Base-by-base conservation (phyloP, 2,329 filamentous ascomycete genomes). In the Xylariaceae sp. region DNA sequence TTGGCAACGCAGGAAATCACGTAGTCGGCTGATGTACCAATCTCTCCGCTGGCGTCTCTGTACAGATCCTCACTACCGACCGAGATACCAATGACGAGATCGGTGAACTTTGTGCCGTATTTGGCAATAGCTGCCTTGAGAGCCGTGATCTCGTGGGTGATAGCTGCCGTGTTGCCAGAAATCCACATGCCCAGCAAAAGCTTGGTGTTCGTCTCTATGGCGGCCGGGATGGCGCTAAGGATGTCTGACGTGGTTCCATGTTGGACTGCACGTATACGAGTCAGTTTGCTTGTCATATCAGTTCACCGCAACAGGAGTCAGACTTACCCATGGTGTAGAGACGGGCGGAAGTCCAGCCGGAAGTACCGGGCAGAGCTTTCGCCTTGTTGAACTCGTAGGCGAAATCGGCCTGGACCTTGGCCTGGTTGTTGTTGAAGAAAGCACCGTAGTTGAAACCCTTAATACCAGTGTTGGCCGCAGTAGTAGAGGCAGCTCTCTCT, bases 141-240 rank as follows among this genome's bases (percentile, higher is more conserved):
- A 9, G 77, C 77, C 39, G 68, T 62, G 55, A 80, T 78, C 66
- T 81, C 78, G 15, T 68, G 66, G 18, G 68, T 65, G 61, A 69
- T 74, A 48, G 76, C 73, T 5, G 58, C 43, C 27, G 61, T 52
- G 41, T 58, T 35, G 3, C 63, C 64, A 53, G 42, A 67, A 30
- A 70, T 64, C 79, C 79, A 83, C 40, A 82, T 66, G 39, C 79
- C 78, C 7, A 78, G 72, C 27, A 81, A 71, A 31, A 82, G 68
- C 49, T 71, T 68, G 0, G 73, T 75, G 15, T 75, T 71, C 11
- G 74, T 75, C 33, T 66, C 65, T 40, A 78, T 66, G 22, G 79
- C 78, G 7, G 79, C 80, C 66, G 85, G 85, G 68, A 88, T 75
- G 32, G 88, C 87, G 66, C 85, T 75, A 62, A 90, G 66, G 18